Conservation (phyloP, 768 basidiomycete species). For the Lentinula lateritia region DNA sequence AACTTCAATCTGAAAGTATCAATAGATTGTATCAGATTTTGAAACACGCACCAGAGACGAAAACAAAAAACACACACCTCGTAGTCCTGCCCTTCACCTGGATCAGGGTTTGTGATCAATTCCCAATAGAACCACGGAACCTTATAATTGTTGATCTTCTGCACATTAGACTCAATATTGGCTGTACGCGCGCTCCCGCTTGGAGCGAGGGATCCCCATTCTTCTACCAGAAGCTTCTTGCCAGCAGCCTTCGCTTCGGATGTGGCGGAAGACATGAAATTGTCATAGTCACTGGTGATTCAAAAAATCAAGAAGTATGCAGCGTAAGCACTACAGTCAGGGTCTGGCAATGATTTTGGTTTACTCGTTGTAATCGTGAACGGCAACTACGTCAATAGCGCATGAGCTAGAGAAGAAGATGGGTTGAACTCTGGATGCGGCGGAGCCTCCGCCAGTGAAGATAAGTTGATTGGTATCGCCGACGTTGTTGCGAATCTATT, state of each 20-base stretch:
- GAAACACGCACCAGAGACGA: no score
- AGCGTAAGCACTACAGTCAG: neutral
- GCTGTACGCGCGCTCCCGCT: slow-evolving; percentile 20
- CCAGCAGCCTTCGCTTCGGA: slow-evolving; percentile 25
- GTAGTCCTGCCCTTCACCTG: slow-evolving; percentile 24
- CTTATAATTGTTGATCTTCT: slow-evolving; percentile 26
- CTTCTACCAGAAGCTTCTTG: slow-evolving; percentile 30
- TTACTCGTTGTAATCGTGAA: slow-evolving; percentile 30
- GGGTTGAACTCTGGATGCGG: slow-evolving; percentile 17
- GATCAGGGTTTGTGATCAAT: slow-evolving; percentile 28
- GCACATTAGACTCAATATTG: slow-evolving; percentile 27
- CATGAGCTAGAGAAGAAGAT: slow-evolving; percentile 17
- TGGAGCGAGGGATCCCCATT: slow-evolving; percentile 27
- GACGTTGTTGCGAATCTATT: slow-evolving; percentile 19
- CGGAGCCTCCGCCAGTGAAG: slow-evolving; percentile 22
- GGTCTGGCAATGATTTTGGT: neutral
- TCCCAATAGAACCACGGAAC: slow-evolving; percentile 36
- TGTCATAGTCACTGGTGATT: slow-evolving; percentile 19
- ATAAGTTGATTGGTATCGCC: slow-evolving; percentile 19
- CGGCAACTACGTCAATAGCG: slow-evolving; percentile 28
- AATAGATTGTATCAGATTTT: neutral
- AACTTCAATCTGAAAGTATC: slow-evolving; percentile 14
- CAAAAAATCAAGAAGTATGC: neutral
- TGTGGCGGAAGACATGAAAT: slow-evolving; percentile 18
- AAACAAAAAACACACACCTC: slow-evolving; percentile 13